Conservation (phyloP, 2,329 filamentous ascomycete species). For the Fusarium robinianum region DNA sequence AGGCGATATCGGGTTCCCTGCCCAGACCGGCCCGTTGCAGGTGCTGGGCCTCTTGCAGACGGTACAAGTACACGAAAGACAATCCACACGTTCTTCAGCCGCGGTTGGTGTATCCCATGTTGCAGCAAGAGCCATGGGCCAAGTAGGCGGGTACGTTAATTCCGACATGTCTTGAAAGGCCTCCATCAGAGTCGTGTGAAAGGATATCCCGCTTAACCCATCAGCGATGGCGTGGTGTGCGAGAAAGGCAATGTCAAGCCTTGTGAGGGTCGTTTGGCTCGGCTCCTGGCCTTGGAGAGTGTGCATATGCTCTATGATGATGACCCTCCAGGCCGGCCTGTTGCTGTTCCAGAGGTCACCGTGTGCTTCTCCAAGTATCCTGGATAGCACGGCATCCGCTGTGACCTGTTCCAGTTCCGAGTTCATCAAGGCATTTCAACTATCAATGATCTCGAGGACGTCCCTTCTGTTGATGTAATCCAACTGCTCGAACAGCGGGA, state of each 20-base stretch:
- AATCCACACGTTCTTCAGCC: constrained; percentile 7
- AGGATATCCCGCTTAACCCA: constrained; percentile 13
- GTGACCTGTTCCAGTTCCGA: too few species aligned
- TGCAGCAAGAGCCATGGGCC: constrained; percentile 8
- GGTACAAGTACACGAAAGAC: neutral
- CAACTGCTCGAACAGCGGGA: constrained; percentile 2
- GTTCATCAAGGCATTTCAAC: neutral
- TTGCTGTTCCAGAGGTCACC: neutral
- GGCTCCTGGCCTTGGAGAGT: neutral
- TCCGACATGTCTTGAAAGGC: neutral
- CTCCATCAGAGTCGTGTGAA: constrained; percentile 8
- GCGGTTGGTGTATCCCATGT: neutral
- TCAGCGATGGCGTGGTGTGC: constrained; percentile 20
- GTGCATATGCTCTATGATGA: neutral
- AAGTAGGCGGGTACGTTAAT: neutral
- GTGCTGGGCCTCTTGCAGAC: neutral
- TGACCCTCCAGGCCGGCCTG: constrained; percentile 15
- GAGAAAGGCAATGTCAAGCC: constrained; percentile 9
- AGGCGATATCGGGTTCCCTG: neutral
- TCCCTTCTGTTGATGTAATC: neutral
- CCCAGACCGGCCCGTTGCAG: neutral
- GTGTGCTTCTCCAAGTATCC: neutral
- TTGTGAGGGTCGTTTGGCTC: fast-evolving
- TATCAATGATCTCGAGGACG: neutral
- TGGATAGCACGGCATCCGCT: neutral